Conservation (phyloP, 306 rosid genomes). For the Rubus idaeus region DNA sequence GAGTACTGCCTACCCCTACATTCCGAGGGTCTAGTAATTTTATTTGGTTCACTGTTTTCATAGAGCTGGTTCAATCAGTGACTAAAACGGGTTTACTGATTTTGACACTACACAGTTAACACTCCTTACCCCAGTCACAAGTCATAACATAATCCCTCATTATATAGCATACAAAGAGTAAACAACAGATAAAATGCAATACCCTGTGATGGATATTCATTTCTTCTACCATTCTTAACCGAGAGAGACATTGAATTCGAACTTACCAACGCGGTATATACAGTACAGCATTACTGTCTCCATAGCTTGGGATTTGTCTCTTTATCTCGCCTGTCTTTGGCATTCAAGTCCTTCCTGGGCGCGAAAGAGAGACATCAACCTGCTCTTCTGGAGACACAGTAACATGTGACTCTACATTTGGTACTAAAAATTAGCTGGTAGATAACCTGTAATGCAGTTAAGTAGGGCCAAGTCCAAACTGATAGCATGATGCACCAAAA, state of each 20-base stretch:
- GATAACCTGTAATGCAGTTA: neutral
- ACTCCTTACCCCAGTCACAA: neutral
- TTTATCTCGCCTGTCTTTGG: slow-evolving; percentile 8
- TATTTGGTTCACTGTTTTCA: neutral
- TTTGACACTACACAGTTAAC: neutral
- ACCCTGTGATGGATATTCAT: neutral
- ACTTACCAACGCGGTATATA: slow-evolving; percentile 4
- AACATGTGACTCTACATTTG: slow-evolving; percentile 25
- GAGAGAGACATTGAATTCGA: slow-evolving; percentile 11
- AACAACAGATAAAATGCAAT: neutral
- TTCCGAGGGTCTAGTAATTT: neutral
- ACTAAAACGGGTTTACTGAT: neutral
- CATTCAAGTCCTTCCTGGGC: slow-evolving; percentile 10
- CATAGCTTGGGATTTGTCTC: slow-evolving; percentile 28
- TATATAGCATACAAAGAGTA: neutral
- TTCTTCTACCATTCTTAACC: neutral
- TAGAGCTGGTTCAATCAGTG: neutral
- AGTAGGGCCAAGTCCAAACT: slow-evolving; percentile 3
- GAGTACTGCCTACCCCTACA: neutral
- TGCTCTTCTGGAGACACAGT: slow-evolving; percentile 20
- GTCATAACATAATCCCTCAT: neutral
- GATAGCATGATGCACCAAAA: neutral
- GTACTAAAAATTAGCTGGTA: slow-evolving; percentile 21
- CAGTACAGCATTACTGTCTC: slow-evolving; percentile 25
- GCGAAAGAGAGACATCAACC: neutral